Base-by-base conservation (phyloP, 1,139 yeast species). In the Yamadazyma pseudoaaseri region DNA sequence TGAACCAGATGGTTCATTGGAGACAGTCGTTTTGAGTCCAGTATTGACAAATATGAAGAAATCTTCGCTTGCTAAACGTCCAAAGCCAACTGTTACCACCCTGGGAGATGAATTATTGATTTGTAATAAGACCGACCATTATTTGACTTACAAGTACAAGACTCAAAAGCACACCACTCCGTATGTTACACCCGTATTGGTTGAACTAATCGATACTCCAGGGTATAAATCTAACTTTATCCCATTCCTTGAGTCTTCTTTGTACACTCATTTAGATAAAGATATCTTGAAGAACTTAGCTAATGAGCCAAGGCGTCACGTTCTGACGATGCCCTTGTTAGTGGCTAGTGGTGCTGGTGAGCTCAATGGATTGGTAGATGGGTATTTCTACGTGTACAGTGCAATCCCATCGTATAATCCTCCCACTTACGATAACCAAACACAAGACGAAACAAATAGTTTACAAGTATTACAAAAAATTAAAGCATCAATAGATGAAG, bases 321-420 rank as follows among this genome's bases (percentile, higher is more conserved):
- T 78, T 0, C 70, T 76, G 25, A 79, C 87, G 5, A 79, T 77
- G 38, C 85, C 89, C 3, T 54, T 84, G 36, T 56, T 84, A 10
- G 86, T 81, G 4, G 90, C 87, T 4, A 79, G 86, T 33, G 92
- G 92, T 1, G 86, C 89, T 3, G 75, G 86, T 34, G 90, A 82
- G 41, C 57, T 84, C 43, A 82, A 83, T 52, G 89, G 87, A 2
- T 66, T 74, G 26, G 70, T 83, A n/a, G 83, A 81, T 52, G 90
- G 89, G 0, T 84, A 84, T 51, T 65, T 82, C 31, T 67, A 81
- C 28, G 79, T 80, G 24, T 83, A 81, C 52, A 75, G 81, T 39
- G 81, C 86, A 2, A 72, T 83, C 2, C 90, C 92, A 3, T 65
- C 72, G 11, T 51, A 59, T 20, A 58, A 64, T 32, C 82, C 82